Base-by-base conservation (phyloP, 1,284 basidiomycete species). In the Ganoderma sinense region DNA sequence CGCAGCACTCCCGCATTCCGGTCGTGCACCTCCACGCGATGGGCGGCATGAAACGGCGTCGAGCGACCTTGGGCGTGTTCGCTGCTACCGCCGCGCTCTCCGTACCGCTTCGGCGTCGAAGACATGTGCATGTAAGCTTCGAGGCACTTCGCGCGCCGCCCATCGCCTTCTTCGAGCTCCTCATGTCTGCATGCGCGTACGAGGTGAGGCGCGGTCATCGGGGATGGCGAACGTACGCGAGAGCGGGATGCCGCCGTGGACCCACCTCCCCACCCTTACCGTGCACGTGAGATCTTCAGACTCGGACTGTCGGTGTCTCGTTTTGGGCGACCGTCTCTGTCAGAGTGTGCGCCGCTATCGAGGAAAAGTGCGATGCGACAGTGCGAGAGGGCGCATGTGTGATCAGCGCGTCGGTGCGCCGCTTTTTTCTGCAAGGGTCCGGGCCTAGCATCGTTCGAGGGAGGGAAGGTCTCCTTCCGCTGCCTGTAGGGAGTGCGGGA, bases 71-170 rank as follows among this genome's bases (percentile, higher is more conserved):
- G 33, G 33, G 33, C 33, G 33, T 4, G 33, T 7, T 33, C 33
- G 7, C 7, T 7, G 33, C 33, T 7, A 7, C 33, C 33, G 3
- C 33, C 4, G 33, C 33, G n/a, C 33, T 7, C 33, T 7, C 33
- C 33, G 33, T 33, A 33, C 33, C 33, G 33, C 7, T 33, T 33
- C 33, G 33, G 33, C 33, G 33, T 33, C 33, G 33, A 33, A 7
- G 33, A 4, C 7, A 4, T 7, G 33, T 33, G 33, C 4, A 33
- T 59, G 59, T 41, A 41, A 10, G 31, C 66, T 61, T 65, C 73
- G 66, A 76, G 71, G 68, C 75, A 76, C 45, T 72, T 73, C n/a
- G 78, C 70, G 14, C 78, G 74, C 36, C 36, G 29, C 56, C 31
- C 33, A 18, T 36, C 58, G 23, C 10, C 39, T 41, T 41, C 48